These are phyloP conservation scores for Vaccinium macrocarpon DNA, from an alignment of 148 eudicot species.

Conservation along the genomic window DNA sequence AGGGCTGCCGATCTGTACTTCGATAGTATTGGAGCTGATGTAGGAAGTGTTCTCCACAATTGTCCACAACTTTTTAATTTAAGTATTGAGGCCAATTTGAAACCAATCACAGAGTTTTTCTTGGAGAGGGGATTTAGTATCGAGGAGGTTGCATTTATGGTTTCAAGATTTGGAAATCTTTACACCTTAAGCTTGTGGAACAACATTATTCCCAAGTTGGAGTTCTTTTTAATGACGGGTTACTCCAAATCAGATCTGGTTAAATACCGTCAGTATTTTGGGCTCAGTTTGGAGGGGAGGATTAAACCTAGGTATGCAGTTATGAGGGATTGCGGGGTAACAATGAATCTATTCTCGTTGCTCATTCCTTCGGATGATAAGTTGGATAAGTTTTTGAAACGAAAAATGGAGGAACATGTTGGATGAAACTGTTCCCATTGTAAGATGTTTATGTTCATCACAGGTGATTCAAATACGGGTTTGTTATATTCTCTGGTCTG, in stretches of 20 bases:
- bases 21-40: slow-evolving; percentile 49
- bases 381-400: slow-evolving; percentile 47
- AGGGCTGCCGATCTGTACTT: slow-evolving; percentile 53
- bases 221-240: slow-evolving; percentile 62
- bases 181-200: slow-evolving; percentile 71
- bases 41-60: slow-evolving; percentile 47
- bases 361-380: slow-evolving; percentile 45
- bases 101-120: slow-evolving; percentile 72
- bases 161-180: slow-evolving; percentile 57
- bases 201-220: slow-evolving; percentile 72
- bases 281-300: slow-evolving; percentile 72
- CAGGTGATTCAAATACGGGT: background rate
- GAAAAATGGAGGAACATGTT: slow-evolving; percentile 43
- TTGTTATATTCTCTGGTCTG: background rate
- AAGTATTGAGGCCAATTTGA: slow-evolving; percentile 62
- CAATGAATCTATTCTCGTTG: slow-evolving; percentile 47
- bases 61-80: slow-evolving; percentile 68
- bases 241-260: slow-evolving; percentile 65
- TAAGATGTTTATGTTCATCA: background rate
- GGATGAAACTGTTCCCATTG: background rate
- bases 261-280: slow-evolving; percentile 77
- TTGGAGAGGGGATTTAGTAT: slow-evolving; percentile 55
- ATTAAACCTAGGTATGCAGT: slow-evolving; percentile 68
- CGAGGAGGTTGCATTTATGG: slow-evolving; percentile 52
- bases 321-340: slow-evolving; percentile 47